Evolutionary conservation across 2,329 filamentous ascomycete species (phyloP).

Genomic region (Alternaria sp.): DNA sequence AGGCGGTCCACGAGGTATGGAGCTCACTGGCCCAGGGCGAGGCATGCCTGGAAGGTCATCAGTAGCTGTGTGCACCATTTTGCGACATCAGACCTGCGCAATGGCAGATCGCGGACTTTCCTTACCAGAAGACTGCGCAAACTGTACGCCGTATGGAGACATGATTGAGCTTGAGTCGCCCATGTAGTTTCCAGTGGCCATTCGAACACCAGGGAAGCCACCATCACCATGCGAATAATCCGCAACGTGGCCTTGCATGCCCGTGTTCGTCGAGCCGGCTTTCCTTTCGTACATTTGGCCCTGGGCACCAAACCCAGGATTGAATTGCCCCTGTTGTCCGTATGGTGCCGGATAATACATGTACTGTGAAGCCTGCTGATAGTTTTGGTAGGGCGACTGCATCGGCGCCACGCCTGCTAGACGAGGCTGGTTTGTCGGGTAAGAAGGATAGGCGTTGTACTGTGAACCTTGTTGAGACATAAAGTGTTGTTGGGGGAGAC

Average conservation of each 20-base stretch:
- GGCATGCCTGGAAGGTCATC: slow-evolving; percentile 22
- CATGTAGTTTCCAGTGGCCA: slow-evolving; percentile 17
- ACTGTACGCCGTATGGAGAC: slow-evolving; percentile 24
- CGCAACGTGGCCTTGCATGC: slow-evolving; percentile 27
- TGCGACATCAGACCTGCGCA: background rate
- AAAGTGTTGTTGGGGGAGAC: slow-evolving; percentile 40
- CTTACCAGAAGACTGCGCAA: slow-evolving; percentile 31
- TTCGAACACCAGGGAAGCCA: slow-evolving; percentile 21
- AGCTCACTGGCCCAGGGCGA: slow-evolving; percentile 34
- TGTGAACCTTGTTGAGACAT: slow-evolving; percentile 33
- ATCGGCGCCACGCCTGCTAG: slow-evolving; percentile 27
- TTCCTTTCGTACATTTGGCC: slow-evolving; percentile 40
- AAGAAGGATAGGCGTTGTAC: slow-evolving; percentile 31
- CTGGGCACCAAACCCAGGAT: slow-evolving; percentile 33
- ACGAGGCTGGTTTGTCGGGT: slow-evolving; percentile 34
- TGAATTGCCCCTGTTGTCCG: slow-evolving; percentile 35
- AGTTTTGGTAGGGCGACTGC: slow-evolving; percentile 39
- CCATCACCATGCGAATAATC: slow-evolving; percentile 31
- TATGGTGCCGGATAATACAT: slow-evolving; percentile 47
- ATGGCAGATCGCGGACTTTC: background rate
- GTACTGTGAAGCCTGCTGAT: slow-evolving; percentile 41
- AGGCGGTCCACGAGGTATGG: slow-evolving; percentile 66
- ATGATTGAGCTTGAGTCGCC: slow-evolving; percentile 24
- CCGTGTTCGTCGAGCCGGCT: slow-evolving; percentile 29
- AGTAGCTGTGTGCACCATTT: background rate